phyloP scores from a whole-genome alignment of 768 basidiomycete genomes.

The Lentinula edodes region DNA sequence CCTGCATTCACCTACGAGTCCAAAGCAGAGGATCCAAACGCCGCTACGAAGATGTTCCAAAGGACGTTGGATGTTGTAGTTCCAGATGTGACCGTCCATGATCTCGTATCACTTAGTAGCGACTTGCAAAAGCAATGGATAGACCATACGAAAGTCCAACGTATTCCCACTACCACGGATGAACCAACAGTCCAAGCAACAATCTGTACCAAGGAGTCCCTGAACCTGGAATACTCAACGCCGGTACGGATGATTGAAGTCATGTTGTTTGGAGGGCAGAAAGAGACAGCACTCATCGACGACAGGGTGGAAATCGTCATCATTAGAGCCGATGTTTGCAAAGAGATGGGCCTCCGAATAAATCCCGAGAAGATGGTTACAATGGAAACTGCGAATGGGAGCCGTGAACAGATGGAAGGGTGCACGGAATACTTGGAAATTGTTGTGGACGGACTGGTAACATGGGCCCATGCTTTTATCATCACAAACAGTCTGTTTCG shows the following conservation, averaged over 20 bases:
- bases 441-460: conserved; percentile 13
- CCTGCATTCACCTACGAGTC: background rate
- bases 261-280: no score
- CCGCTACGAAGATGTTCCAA: background rate
- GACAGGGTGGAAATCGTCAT: no score
- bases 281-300: no score
- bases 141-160: no score
- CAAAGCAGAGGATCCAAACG: background rate
- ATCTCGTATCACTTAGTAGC: background rate
- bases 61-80: background rate
- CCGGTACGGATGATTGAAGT: no score
- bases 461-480: conserved; percentile 18
- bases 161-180: no score
- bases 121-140: no score
- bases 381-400: conserved; percentile 19
- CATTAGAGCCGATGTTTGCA: background rate
- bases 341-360: conserved; percentile 8
- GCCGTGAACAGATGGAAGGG: background rate
- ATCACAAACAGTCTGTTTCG: conserved; percentile 13
- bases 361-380: conserved; percentile 13
- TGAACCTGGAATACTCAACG: no score
- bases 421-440: conserved; percentile 11
- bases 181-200: no score
- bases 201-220: no score
- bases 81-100: background rate